Conservation (phyloP, 148 eudicot species). For the Rhododendron molle region DNA sequence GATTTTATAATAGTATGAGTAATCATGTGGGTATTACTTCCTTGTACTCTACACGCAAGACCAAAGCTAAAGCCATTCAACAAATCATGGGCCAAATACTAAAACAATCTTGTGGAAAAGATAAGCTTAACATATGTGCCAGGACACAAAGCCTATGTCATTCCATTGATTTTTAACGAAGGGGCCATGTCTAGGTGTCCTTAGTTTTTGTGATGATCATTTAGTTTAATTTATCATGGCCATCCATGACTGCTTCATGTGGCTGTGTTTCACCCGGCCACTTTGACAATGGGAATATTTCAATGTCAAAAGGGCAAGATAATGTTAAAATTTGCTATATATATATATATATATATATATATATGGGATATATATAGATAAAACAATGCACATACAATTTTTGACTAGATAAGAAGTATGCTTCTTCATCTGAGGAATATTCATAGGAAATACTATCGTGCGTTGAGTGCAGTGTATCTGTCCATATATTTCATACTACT, state of each 20-base stretch:
- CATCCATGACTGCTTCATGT: conserved; percentile 18
- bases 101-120: background rate
- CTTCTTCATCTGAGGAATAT: background rate
- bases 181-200: conserved; percentile 16
- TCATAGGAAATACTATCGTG: background rate
- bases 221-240: conserved; percentile 2
- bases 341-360: background rate
- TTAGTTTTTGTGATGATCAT: conserved; percentile 2
- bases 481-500: too few relatives aligned
- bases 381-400: background rate
- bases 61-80: conserved; percentile 14
- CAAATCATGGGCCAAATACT: conserved; percentile 17
- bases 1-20: background rate
- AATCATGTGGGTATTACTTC: background rate
- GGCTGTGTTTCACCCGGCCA: conserved; percentile 2
- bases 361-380: background rate
- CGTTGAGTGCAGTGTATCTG: background rate
- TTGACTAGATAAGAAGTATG: background rate
- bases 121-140: conserved; percentile 8
- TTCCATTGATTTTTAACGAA: background rate
- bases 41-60: conserved; percentile 10
- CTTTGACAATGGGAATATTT: too few relatives aligned
- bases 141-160: conserved; percentile 8
- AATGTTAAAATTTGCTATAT: background rate
- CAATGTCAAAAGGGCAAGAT: background rate